Evolutionary conservation across 805 yeast species (phyloP), one percentile per base, ranked within the genome.

Genomic region (Yarrowia osloensis): DNA sequence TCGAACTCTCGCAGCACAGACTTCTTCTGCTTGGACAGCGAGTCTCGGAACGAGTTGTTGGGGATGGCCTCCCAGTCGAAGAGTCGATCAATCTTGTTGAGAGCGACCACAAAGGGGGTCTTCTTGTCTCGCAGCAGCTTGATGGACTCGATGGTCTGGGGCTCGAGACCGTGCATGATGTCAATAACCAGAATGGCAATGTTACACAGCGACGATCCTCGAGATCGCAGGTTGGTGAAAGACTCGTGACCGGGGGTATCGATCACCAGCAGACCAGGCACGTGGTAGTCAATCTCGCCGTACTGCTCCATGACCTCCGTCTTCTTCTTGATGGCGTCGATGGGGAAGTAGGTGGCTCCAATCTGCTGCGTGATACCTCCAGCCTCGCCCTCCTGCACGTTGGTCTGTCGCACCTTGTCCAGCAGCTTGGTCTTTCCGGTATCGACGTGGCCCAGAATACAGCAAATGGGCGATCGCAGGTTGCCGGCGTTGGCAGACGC

Each of bases 221-320:
- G 92, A 52, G 97, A 86, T 85, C 99, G 90, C 79, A 95, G 85
- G 79, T 95, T 95, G 59, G 97, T 87, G 85, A 95, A 95, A 69
- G 98, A 93, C 85, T 95, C 99, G 91, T 95, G 99, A 79, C 99
- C 99, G 73, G 99, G 99, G 1, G 99, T 95, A 82, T 95, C 99
- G 74, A 95, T 95, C 72, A 95, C 88, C 77, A 95, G 85, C 76
- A 95, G 82, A 81, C 99, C 99, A 67, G 99, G 99, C 68, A 95
- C 98, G 71, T 94, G 97, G 77, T 88, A 94, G 65, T 77, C 76
- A 24, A 89, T 83, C 75, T 90, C 89, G 77, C 91, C 97, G 76
- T 87, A 89, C 70, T 86, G 82, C 67, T 90, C 86, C 98, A 95
- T 94, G 62, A 89, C 96, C 54, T 86, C 89, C 29, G 98, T 95